These are phyloP conservation scores for Amphichorda felina DNA, from an alignment of 2,329 filamentous ascomycete genomes.

Conservation along the genomic window DNA sequence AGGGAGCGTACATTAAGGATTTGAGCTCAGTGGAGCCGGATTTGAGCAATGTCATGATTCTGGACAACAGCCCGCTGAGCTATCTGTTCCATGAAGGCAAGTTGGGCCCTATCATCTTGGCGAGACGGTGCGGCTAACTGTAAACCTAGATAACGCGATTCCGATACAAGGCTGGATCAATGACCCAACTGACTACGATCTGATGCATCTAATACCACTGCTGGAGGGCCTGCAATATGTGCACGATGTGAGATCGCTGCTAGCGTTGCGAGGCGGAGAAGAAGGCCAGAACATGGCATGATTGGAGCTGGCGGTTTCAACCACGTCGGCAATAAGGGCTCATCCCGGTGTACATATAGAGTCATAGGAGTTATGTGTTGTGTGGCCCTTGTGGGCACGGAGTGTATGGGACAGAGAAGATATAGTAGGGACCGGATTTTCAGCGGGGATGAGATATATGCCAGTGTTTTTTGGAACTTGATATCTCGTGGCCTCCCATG, in stretches of 20 bases:
- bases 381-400: not conserved
- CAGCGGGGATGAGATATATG: not conserved
- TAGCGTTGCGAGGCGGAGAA: constrained; percentile 82
- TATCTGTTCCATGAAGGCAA: constrained; percentile 97
- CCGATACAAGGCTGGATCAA: constrained; percentile 99
- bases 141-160: constrained; percentile 99
- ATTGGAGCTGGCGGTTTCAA: not conserved
- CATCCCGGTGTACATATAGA: not conserved
- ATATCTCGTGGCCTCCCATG: no score
- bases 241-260: constrained; percentile 82
- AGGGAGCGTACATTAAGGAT: constrained; percentile 97
- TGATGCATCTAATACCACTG: constrained; percentile 84
- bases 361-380: not conserved
- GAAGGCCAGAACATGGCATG: constrained; percentile 28
- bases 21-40: constrained; percentile 92
- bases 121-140: no score
- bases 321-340: not conserved
- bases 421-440: not conserved
- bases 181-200: constrained; percentile 91
- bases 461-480: not conserved
- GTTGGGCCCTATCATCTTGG: constrained; percentile 11
- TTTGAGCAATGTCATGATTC: constrained; percentile 94
- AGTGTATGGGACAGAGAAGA: not conserved
- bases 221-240: constrained; percentile 93
- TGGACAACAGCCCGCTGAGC: constrained; percentile 96